These are phyloP conservation scores for Hypoxylon sp. DNA, from an alignment of 2,329 filamentous ascomycete species.

Conservation along the genomic window DNA sequence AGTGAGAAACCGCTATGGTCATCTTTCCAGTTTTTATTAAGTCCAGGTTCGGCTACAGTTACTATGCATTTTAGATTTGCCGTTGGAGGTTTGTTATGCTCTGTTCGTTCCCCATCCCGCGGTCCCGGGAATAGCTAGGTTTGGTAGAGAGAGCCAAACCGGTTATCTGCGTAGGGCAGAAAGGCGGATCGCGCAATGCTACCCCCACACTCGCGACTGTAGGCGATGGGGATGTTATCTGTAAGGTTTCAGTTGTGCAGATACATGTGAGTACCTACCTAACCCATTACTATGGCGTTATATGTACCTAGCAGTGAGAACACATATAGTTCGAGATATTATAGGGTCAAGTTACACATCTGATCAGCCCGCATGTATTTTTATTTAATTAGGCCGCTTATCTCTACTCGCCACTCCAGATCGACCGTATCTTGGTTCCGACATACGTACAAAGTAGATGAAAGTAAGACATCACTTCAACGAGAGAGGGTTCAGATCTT, in stretches of 20 bases:
- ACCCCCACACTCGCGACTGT: slow-evolving; percentile 17
- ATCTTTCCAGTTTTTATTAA: background rate
- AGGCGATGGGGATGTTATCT: background rate
- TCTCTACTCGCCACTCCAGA: slow-evolving; percentile 3
- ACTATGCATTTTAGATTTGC: background rate
- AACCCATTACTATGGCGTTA: background rate
- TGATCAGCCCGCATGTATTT: slow-evolving; percentile 1
- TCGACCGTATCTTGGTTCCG: slow-evolving; percentile 1
- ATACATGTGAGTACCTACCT: slow-evolving; percentile 8
- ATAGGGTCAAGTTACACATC: background rate
- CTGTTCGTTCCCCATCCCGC: background rate
- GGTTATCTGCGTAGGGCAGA: background rate
- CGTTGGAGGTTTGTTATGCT: background rate
- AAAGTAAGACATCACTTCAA: slow-evolving; percentile 11
- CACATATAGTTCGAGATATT: background rate
- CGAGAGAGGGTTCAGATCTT: slow-evolving; percentile 7
- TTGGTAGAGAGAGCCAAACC: slow-evolving; percentile 5
- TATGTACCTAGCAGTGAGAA: background rate
- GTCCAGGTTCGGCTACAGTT: background rate
- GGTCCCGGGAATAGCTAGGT: slow-evolving; percentile 9
- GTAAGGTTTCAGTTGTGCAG: background rate
- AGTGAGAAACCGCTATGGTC: background rate
- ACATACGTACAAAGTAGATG: background rate
- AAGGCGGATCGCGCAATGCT: background rate
- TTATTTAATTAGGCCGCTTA: slow-evolving; percentile 1